Percentiles rank a stretch among this genome's conserved stretches.
Conservation (phyloP, 768 basidiomycete species). For the Imleria badia region DNA sequence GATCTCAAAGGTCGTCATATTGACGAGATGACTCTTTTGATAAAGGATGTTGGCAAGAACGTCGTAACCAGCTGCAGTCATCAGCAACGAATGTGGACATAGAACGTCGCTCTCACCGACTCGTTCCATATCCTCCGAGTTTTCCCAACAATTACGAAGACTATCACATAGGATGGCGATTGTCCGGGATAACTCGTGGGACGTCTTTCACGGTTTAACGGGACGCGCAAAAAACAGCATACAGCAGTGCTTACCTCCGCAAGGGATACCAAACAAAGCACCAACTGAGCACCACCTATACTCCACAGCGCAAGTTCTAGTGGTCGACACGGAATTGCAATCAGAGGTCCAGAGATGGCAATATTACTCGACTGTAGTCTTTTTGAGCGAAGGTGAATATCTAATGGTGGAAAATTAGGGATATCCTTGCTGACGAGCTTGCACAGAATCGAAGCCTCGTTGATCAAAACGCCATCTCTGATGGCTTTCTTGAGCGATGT, state of each 20-base stretch:
- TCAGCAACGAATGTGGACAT: constrained; percentile 3
- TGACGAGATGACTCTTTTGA: constrained; percentile 70
- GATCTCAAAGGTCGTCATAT: constrained; percentile 77
- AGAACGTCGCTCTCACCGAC: constrained; percentile 55
- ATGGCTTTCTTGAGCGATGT: constrained; percentile 39
- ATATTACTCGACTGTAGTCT: neutral
- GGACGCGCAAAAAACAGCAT: neutral
- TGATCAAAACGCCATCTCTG: constrained; percentile 40
- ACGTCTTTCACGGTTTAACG: constrained; percentile 44
- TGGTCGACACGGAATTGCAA: constrained; percentile 57
- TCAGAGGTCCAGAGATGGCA: constrained; percentile 48
- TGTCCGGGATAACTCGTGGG: constrained; percentile 74
- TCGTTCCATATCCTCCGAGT: constrained; percentile 92
- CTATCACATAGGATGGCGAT: constrained; percentile 74
- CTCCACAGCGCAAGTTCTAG: constrained; percentile 79
- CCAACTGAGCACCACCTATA: constrained; percentile 77
- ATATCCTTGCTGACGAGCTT: constrained; percentile 34
- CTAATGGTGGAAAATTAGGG: constrained; percentile 12
- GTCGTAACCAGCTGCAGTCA: constrained; percentile 77
- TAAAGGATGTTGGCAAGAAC: constrained; percentile 74
- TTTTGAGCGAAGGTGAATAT: neutral
- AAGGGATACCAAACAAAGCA: constrained; percentile 71
- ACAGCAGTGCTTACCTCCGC: constrained; percentile 52
- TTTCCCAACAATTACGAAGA: constrained; percentile 84
- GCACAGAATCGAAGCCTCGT: constrained; percentile 42